Evolutionary conservation across 768 basidiomycete species (phyloP).

Genomic region (Pleurotus cornucopiae): DNA sequence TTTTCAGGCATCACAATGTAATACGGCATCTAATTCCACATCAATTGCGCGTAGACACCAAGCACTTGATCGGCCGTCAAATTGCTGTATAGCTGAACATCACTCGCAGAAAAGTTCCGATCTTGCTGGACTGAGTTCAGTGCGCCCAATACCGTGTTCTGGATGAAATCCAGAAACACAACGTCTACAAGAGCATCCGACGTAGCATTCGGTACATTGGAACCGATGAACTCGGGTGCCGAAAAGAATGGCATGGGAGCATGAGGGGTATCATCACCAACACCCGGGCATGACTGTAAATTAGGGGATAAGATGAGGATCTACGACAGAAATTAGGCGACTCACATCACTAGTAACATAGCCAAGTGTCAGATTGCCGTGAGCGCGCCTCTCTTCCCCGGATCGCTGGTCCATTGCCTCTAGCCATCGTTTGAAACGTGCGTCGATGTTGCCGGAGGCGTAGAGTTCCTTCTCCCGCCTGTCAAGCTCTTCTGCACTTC

Average conservation of each 20-base stretch:
- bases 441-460: slow-evolving; percentile 45
- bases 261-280: slow-evolving; percentile 73
- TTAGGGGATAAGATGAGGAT: no score
- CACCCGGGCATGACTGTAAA: slow-evolving; percentile 59
- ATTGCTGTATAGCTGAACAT: slow-evolving; percentile 51
- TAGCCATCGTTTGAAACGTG: slow-evolving; percentile 52
- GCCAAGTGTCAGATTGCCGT: slow-evolving; percentile 56
- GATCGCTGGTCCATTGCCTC: slow-evolving; percentile 45
- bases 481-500: slow-evolving; percentile 27
- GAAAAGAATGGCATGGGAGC: slow-evolving; percentile 52
- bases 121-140: slow-evolving; percentile 52
- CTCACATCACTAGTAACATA: slow-evolving; percentile 72
- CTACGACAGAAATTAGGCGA: background rate
- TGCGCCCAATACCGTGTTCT: slow-evolving; percentile 41
- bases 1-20: no score
- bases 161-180: slow-evolving; percentile 73
- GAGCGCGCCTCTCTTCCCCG: slow-evolving; percentile 34
- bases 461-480: slow-evolving; percentile 36
- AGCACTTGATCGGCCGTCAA: slow-evolving; percentile 47
- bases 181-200: slow-evolving; percentile 59
- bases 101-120: slow-evolving; percentile 44
- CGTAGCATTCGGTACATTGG: slow-evolving; percentile 45
- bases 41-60: slow-evolving; percentile 50
- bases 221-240: slow-evolving; percentile 56
- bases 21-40: slow-evolving; percentile 31